Evolutionary conservation across 768 basidiomycete species (phyloP), one percentile per base, ranked within the genome.

Genomic region (Pleurotus ostreatus): DNA sequence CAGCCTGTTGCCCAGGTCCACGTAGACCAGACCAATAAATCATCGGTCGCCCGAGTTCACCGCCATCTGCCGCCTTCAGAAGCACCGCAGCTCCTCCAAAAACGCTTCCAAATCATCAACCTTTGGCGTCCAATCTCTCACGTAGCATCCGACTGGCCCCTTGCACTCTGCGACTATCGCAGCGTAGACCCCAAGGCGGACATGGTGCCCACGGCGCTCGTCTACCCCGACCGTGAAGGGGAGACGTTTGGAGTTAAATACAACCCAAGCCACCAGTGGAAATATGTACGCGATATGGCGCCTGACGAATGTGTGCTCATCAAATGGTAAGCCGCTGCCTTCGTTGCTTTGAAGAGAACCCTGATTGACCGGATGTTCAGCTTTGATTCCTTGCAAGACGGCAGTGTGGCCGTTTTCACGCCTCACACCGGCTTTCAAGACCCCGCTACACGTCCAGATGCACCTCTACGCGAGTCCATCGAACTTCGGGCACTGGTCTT

Each of bases 91-190:
- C 71, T 82, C 30, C 65, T 82, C 13, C 66, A 73, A 56, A 70
- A 72, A 16, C 76, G 81, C 0, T 82, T 80, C 70, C 81, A 83
- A 55, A 81, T 84, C 30, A 77, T 85, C 57, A 85, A 84, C 60
- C 71, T 85, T 23, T 85, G 83, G 83, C 70, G 83, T 2, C 82
- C 83, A 4, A 82, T 84, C 47, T 63, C 61, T 1, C 65, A 78
- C 57, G 64, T 76, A 0, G 82, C 79, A 0, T 47, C 70, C 5
- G 82, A 84, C 58, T 77, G 72, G 71, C 83, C 83, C 0, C 68
- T 84, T 3, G 75, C 74, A 0, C 61, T 83, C 6, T 81, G 81
- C 56, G 81, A 85, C 60, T 83, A 70, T 61, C 65, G 77, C 22
- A 77, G 70, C 40, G 72, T 84, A 4, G 67, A 78, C 53, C 58